A percentile compares a stretch with the other conserved stretches of the same genome.
phyloP scores from a whole-genome alignment of 805 yeast species.

The Komagataella mondaviorum region DNA sequence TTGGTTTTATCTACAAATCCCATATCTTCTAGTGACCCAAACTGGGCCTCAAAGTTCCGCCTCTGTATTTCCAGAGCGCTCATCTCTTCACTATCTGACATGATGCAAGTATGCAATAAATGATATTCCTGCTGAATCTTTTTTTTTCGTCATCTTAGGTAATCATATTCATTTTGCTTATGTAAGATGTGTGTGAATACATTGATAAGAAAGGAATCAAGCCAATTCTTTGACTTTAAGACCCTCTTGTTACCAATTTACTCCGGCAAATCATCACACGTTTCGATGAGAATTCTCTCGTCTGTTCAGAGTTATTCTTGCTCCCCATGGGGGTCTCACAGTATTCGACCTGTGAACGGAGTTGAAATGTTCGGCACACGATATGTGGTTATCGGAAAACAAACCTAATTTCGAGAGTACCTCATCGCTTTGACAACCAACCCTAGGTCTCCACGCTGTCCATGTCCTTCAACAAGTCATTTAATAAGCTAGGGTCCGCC shows the following conservation, averaged over 20 bases:
- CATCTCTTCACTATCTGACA: constrained; percentile 2
- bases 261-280: background rate
- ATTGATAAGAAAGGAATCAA: no score
- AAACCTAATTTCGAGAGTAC: background rate
- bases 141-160: background rate
- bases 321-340: background rate
- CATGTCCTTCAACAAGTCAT: constrained; percentile 1
- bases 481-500: background rate
- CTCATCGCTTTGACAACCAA: background rate
- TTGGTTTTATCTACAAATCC: constrained; percentile 15
- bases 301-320: background rate
- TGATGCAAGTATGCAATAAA: background rate
- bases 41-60: constrained; percentile 29
- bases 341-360: background rate
- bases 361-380: background rate
- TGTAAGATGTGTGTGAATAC: background rate
- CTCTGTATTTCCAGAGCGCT: constrained; percentile 24
- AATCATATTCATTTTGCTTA: background rate
- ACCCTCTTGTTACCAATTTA: background rate
- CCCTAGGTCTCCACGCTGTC: background rate
- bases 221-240: background rate
- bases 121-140: background rate
- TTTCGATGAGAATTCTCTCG: background rate
- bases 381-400: background rate
- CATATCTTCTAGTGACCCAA: constrained; percentile 25